Conservation (phyloP, 768 basidiomycete species). For the Atractiella rhizophila region DNA sequence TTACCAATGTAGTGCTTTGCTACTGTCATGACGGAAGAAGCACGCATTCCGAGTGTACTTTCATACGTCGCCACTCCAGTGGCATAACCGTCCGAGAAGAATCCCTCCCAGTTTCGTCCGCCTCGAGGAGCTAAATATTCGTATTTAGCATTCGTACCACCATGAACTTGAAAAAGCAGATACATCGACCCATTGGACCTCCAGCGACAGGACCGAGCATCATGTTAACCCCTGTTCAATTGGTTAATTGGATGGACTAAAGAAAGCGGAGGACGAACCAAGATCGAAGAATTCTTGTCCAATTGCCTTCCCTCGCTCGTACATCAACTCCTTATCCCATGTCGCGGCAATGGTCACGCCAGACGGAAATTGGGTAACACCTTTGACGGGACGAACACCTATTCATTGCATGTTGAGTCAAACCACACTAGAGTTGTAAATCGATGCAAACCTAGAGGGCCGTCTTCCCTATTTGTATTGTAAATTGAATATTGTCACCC, state of each 20-base stretch:
- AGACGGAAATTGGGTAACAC: constrained; percentile 32
- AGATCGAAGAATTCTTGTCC: constrained; percentile 62
- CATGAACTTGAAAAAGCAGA: too few relatives aligned
- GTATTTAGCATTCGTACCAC: too few relatives aligned
- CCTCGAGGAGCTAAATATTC: too few relatives aligned
- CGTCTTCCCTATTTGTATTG: too few relatives aligned
- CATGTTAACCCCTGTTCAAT: too few relatives aligned
- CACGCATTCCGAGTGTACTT: constrained; percentile 13
- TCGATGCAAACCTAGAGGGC: too few relatives aligned
- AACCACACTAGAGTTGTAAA: constrained; percentile 8
- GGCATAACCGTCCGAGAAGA: constrained; percentile 6
- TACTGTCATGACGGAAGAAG: constrained; percentile 9
- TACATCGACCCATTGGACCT: too few relatives aligned
- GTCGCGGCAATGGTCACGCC: constrained; percentile 59
- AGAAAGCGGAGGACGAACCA: too few relatives aligned
- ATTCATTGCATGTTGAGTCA: constrained; percentile 19
- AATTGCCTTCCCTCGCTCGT: constrained; percentile 48
- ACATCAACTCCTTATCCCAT: constrained; percentile 53
- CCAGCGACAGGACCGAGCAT: too few relatives aligned
- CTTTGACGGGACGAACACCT: background rate
- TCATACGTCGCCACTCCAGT: background rate
- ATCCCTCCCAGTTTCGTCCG: constrained; percentile 11
- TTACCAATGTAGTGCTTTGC: constrained; percentile 9
- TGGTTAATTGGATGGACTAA: too few relatives aligned
- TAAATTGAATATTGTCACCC: too few relatives aligned